phyloP scores from a whole-genome alignment of 2,329 filamentous ascomycete species.

The Pezizomycotina sp. region DNA sequence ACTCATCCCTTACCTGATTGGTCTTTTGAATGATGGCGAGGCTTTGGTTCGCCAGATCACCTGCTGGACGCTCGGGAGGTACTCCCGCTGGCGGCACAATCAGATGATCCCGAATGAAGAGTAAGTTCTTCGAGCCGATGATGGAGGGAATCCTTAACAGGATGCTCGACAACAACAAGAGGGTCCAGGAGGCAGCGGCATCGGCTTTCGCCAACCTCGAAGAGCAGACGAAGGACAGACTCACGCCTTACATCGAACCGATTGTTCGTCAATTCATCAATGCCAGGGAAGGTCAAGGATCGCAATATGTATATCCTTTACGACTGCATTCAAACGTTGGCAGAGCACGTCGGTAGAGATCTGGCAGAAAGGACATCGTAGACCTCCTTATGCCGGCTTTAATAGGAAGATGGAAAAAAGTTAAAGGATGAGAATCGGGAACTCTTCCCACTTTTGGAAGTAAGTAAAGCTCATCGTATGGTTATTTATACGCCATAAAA shows the following conservation, averaged over 20 bases:
- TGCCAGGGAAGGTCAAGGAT: conserved; percentile 92
- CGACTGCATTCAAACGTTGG: conserved; percentile 92
- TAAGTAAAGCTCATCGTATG: no score
- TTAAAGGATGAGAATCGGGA: conserved; percentile 80
- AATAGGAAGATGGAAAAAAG: conserved; percentile 71
- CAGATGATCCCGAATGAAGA: conserved; percentile 51
- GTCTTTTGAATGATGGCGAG: conserved; percentile 65
- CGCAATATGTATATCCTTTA: conserved; percentile 98
- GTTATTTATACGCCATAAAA: background rate
- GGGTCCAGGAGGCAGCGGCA: conserved; percentile 88
- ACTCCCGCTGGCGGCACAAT: conserved; percentile 74
- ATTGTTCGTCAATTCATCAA: conserved; percentile 84
- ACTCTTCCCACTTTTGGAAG: conserved; percentile 80
- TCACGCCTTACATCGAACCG: conserved; percentile 72
- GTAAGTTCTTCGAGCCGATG: conserved; percentile 77
- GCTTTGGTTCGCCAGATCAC: conserved; percentile 92
- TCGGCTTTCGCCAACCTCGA: conserved; percentile 93
- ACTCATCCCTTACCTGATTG: conserved; percentile 76
- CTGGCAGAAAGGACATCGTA: conserved; percentile 67
- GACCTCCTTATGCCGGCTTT: conserved; percentile 82
- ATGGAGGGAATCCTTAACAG: conserved; percentile 89
- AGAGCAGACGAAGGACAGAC: conserved; percentile 67
- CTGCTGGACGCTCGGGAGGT: conserved; percentile 90
- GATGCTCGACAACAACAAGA: conserved; percentile 96
- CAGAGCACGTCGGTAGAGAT: conserved; percentile 71